Evolutionary conservation across 1,284 basidiomycete species (phyloP), one percentile per base, ranked within the genome.

Genomic region (Blastosporella zonata): DNA sequence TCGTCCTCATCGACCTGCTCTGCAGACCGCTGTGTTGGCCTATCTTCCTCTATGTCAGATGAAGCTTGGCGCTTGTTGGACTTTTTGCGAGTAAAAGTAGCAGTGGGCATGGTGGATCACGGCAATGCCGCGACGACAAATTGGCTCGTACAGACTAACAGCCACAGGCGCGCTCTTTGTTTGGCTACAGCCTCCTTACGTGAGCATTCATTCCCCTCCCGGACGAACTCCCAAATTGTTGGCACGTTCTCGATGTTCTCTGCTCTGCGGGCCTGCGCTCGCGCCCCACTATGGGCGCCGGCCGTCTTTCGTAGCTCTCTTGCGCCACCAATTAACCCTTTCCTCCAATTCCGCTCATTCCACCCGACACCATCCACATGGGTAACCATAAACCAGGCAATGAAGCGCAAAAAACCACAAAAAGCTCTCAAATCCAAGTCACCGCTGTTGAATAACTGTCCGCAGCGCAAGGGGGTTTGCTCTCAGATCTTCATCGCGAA

Each of bases 401-500:
- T 87, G 69, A 74, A 77, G 23, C 75, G 82, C 56, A 78, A 77
- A 59, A 74, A 76, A 58, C 72, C 74, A 47, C 79, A 79, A 48
- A 78, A 74, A 53, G 56, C 70, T 10, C 65, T 67, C 47, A 72
- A 77, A 49, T 77, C 84, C 17, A 84, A 80, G 61, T 83, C 91
- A 3, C 93, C 93, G 1, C 79, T 94, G 8, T 78, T 97, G 20
- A 73, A 88, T 54, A 74, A 68, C 25, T 87, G 81, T 63, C 89
- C 87, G 9, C 93, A 97, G 70, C 84, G 84, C 60, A 97, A 96
- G 67, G 94, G 90, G 29, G 93, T 97, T 50, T 90, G 91, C 64
- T 81, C 85, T 23, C 82, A 86, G 57, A 82, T 97, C 20, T 88
- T 89, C 67, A 90, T 84, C 38, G 81, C 78, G 59, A 93, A 90